Conservation (phyloP, 805 yeast species). For the Maudiozyma serrabonitensis region DNA sequence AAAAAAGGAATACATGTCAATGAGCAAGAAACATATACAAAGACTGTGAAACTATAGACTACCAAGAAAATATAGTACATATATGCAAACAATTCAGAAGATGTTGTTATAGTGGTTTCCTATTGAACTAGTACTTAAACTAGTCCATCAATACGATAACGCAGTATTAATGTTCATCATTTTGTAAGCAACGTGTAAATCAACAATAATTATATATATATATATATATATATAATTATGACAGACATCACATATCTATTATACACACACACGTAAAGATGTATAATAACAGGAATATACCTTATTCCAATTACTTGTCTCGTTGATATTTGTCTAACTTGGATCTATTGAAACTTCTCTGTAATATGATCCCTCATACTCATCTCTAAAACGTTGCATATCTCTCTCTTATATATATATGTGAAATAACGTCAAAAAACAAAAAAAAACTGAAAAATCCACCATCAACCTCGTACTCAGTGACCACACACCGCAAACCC, state of each 20-base stretch:
- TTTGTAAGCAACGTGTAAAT: background rate
- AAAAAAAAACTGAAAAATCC: too few relatives aligned
- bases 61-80: background rate
- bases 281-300: background rate
- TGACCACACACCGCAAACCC: too few relatives aligned
- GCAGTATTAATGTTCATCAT: constrained; percentile 25
- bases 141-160: constrained; percentile 28
- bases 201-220: too few relatives aligned
- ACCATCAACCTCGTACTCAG: too few relatives aligned
- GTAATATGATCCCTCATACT: too few relatives aligned
- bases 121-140: constrained; percentile 9
- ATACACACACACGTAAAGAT: background rate
- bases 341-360: too few relatives aligned
- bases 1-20: too few relatives aligned
- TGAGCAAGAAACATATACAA: too few relatives aligned
- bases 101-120: constrained; percentile 10
- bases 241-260: background rate
- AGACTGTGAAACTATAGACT: background rate
- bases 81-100: constrained; percentile 3
- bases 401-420: too few relatives aligned
- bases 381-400: too few relatives aligned
- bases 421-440: too few relatives aligned
- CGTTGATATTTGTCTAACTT: too few relatives aligned
- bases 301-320: background rate
- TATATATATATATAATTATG: background rate